Base-by-base conservation (phyloP, 2,329 filamentous ascomycete species). In the Hymenoscyphus scutula region DNA sequence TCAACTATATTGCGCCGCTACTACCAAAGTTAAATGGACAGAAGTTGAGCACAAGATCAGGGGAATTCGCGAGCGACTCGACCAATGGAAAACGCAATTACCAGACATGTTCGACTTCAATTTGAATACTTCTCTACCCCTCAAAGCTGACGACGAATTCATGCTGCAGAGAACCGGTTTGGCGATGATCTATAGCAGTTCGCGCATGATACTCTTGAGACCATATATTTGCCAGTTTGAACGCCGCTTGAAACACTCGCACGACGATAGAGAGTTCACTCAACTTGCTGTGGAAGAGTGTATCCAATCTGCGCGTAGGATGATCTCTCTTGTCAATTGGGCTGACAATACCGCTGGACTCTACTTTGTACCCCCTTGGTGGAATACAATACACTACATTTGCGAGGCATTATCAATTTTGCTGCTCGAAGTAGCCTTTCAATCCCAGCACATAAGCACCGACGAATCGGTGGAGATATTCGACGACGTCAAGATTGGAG, bases 201-300 rank as follows among this genome's bases (percentile, higher is more conserved):
- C 65, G 25, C 66, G 69, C 10, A 72, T 72, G 68, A 65, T 71
- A 19, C 61, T 72, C 13, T 71, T 68, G 37, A 68, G 70, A 19
- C 70, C 70, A 1, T 71, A 63, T 54, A 64, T 72, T 3, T 72
- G 70, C 37, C 68, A 64, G 1, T 69, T 71, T 45, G 65, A 71
- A 23, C 61, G 61, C 7, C 61, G 69, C 8, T 59, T 70, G 1
- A 38, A 56, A 19, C 51, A 62, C n/a, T 64, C 69, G 15, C 61
- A 62, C 13, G 51, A 66, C 11, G 53, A 53, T 25, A 64, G 62
- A 53, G 56, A 63, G n/a, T 72, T 70, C 58, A 67, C 67, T 25
- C 62, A 66, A 37, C 41, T 68, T 38, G 60, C 63, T 3, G 70
- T 67, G 1, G 30, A 64, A 53, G 63, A 13, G 1, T 72, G 69